These are phyloP conservation scores for Dendrobium officinale DNA, from an alignment of 106 monocot species.

Conservation along the genomic window DNA sequence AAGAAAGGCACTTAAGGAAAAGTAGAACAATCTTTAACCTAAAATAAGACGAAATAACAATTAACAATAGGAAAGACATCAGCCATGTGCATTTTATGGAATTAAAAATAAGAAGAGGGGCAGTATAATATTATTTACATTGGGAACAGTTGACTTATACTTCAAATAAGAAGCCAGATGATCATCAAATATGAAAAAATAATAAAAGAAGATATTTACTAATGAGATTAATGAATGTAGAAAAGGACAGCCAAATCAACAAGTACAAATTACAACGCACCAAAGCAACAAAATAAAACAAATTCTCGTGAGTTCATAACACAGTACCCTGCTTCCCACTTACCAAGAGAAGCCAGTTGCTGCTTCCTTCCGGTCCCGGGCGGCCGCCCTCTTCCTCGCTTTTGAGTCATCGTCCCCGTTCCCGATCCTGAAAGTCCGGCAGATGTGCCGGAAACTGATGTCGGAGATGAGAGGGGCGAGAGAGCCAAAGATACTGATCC, in stretches of 20 bases:
- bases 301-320: background rate
- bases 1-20: background rate
- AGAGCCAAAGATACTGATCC: slow-evolving; percentile 29
- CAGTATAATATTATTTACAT: background rate
- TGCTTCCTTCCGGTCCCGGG: slow-evolving; percentile 68
- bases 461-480: slow-evolving; percentile 21
- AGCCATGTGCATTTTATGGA: slow-evolving; percentile 1
- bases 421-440: slow-evolving; percentile 18
- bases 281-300: background rate
- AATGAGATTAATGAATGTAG: slow-evolving; percentile 4
- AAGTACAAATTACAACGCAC: background rate
- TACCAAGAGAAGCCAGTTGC: slow-evolving; percentile 52
- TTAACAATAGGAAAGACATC: slow-evolving; percentile 1
- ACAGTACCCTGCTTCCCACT: slow-evolving; percentile 9
- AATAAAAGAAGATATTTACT: background rate
- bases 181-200: slow-evolving; percentile 3
- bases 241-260: slow-evolving; percentile 3
- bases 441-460: slow-evolving; percentile 7
- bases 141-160: background rate
- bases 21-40: slow-evolving; percentile 6
- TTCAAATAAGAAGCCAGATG: background rate
- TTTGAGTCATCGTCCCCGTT: slow-evolving; percentile 24
- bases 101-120: background rate
- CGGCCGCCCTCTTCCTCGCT: slow-evolving; percentile 61
- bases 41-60: background rate